Base-by-base conservation (phyloP, 2,329 filamentous ascomycete species). In the Cercospora sesami region DNA sequence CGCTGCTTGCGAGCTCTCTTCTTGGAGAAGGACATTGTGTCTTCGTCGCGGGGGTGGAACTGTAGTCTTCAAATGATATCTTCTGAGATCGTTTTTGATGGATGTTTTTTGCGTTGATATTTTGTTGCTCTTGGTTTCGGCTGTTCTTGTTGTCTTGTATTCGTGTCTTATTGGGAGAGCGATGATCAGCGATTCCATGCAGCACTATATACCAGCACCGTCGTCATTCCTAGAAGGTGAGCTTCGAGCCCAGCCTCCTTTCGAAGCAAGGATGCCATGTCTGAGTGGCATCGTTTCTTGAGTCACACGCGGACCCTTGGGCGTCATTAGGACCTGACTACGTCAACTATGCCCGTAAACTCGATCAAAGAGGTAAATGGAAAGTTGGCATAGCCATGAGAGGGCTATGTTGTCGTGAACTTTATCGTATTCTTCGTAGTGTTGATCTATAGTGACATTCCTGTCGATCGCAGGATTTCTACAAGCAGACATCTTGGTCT, bases 221-320 rank as follows among this genome's bases (percentile, higher is more conserved):
- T 53, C 61, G 45, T 63, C 28, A 55, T 63, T 28, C 10, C 28
- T 63, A 30, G 7, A 63, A 33, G 30, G 18, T 36, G 61, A 39
- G 28, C 42, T 31, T 33, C 48, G 21, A 48, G 36, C 63, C n/a
- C 36, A 65, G 63, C 53, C 63, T 28, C 26, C 5, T 33, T 59
- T 2, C 3, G n/a, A 16, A 48, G 23, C 63, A 59, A 60, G 63
- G 51, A 65, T 65, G 28, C 33, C 63, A 65, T 65, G 63, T 36
- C 30, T 39, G 23, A 9, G 12, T 21, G 4, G 28, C 60, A 10
- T 39, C 16, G 23, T 23, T 31, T 23, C 63, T 59, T 60, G 62
- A 58, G 48, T 60, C 63, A 59, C 33, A 23, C 21, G 14, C 36
- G 51, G 53, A 58, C 36, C 36, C 31, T 65, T 60, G 36, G 18